Percentiles rank a stretch among this genome's conserved stretches.
These are phyloP conservation scores for Trametes sanguinea DNA, from an alignment of 768 basidiomycete species.

Conservation along the genomic window DNA sequence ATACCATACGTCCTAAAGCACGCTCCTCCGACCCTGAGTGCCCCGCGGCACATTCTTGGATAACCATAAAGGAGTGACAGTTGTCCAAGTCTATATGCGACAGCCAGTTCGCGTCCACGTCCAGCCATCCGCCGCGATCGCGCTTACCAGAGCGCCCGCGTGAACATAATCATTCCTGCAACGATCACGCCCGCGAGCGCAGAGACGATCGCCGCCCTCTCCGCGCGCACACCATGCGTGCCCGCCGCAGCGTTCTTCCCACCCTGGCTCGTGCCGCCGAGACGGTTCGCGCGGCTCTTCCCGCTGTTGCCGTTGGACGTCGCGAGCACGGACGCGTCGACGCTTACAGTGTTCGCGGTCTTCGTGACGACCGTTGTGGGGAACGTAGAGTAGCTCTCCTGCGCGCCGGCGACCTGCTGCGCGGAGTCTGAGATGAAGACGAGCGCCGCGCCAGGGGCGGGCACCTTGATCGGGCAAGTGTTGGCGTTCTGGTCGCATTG, in stretches of 20 bases:
- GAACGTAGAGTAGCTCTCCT: slow-evolving; percentile 48
- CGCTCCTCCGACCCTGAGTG: no score
- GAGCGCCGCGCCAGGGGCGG: slow-evolving; percentile 73
- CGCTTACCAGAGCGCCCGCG: neutral
- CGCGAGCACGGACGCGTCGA: slow-evolving; percentile 55
- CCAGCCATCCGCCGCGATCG: no score
- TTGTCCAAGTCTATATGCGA: no score
- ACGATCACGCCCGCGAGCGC: neutral
- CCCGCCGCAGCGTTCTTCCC: slow-evolving; percentile 9
- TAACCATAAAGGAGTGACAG: neutral
- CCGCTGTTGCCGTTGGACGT: slow-evolving; percentile 64
- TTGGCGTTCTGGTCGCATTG: slow-evolving; percentile 44
- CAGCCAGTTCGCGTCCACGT: no score
- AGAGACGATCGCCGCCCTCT: neutral
- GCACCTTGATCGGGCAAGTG: slow-evolving; percentile 60
- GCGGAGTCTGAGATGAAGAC: slow-evolving; percentile 63
- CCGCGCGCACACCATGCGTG: neutral
- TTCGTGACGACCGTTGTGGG: slow-evolving; percentile 52
- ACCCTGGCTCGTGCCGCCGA: slow-evolving; percentile 30
- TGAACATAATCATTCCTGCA: neutral
- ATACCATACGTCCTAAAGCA: neutral
- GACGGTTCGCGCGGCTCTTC: slow-evolving; percentile 33
- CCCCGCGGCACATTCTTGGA: no score
- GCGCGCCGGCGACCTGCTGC: slow-evolving; percentile 36
- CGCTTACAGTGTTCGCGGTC: slow-evolving; percentile 52